These are phyloP conservation scores for Globisporangium ultimum DNA, from an alignment of 352 stramenopile species.

Conservation along the genomic window DNA sequence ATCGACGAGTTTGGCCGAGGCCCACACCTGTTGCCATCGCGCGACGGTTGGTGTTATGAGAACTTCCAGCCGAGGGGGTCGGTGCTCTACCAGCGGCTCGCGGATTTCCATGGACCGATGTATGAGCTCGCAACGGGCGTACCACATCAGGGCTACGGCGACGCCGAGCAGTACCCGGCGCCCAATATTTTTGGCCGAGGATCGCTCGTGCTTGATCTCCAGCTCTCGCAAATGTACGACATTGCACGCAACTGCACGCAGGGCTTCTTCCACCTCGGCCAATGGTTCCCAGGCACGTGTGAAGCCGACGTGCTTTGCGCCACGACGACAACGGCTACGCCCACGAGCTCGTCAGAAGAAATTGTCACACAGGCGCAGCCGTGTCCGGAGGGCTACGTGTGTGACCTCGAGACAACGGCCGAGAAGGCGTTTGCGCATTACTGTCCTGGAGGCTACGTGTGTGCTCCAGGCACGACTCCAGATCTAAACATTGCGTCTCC, in stretches of 20 bases:
- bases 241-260: conserved; percentile 92
- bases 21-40: conserved; percentile 86
- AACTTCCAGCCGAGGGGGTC: conserved; percentile 88
- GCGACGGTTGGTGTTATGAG: conserved; percentile 90
- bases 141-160: conserved; percentile 94
- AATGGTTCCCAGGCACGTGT: conserved; percentile 95
- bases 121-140: conserved; percentile 91
- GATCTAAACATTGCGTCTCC: conserved; percentile 89
- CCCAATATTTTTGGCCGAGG: conserved; percentile 86
- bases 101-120: conserved; percentile 92
- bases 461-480: conserved; percentile 92
- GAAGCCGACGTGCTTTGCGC: conserved; percentile 95
- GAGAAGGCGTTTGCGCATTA: conserved; percentile 62
- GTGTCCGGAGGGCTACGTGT: conserved; percentile 94
- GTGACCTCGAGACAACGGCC: conserved; percentile 88
- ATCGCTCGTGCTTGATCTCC: conserved; percentile 85
- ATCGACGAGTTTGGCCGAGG: conserved; percentile 92
- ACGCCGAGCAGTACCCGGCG: conserved; percentile 58
- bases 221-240: conserved; percentile 81
- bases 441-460: conserved; percentile 93
- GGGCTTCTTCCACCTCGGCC: conserved; percentile 85
- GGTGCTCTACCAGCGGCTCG: conserved; percentile 92
- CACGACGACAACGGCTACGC: neutral
- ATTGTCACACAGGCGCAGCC: conserved; percentile 82
- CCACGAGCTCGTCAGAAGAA: conserved; percentile 13